phyloP scores from a whole-genome alignment of 352 stramenopile genomes.

The Phytophthora agathidicida region DNA sequence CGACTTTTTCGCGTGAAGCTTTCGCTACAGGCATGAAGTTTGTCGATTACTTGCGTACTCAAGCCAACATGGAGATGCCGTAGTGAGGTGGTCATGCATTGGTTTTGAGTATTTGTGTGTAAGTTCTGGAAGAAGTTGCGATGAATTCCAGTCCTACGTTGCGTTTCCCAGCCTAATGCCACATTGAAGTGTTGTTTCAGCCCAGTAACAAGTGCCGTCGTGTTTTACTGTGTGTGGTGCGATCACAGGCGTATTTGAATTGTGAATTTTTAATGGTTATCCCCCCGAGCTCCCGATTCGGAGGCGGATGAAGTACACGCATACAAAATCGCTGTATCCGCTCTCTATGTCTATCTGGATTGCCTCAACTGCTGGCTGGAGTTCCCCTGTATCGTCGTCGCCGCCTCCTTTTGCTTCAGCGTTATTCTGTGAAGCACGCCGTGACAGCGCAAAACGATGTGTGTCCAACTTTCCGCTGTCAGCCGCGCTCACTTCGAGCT shows the following conservation, averaged over 20 bases:
- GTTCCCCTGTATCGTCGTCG: conserved; percentile 5
- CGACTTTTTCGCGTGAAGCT: conserved; percentile 60
- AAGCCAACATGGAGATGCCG: conserved; percentile 30
- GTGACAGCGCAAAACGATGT: conserved; percentile 48
- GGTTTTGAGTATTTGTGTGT: too few relatives aligned
- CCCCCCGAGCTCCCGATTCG: conserved; percentile 24
- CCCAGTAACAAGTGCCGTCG: background rate
- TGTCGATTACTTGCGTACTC: conserved; percentile 67
- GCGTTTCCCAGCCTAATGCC: background rate
- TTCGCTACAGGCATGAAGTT: conserved; percentile 62
- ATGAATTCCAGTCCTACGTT: too few relatives aligned
- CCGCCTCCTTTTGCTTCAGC: conserved; percentile 19
- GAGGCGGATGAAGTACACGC: conserved; percentile 67
- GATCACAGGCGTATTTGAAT: conserved; percentile 6
- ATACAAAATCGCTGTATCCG: conserved; percentile 70
- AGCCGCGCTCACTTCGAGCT: conserved; percentile 41
- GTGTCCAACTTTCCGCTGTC: conserved; percentile 62
- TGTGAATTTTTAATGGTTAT: conserved; percentile 19
- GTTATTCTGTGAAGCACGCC: background rate
- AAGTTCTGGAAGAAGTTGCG: too few relatives aligned
- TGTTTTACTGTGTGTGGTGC: background rate
- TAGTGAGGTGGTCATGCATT: conserved; percentile 9
- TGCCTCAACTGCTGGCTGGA: conserved; percentile 38
- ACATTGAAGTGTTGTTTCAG: conserved; percentile 2
- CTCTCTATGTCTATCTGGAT: conserved; percentile 77